These are phyloP conservation scores for Neurospora sp. DNA, from an alignment of 495 filamentous ascomycete species.

Conservation along the genomic window DNA sequence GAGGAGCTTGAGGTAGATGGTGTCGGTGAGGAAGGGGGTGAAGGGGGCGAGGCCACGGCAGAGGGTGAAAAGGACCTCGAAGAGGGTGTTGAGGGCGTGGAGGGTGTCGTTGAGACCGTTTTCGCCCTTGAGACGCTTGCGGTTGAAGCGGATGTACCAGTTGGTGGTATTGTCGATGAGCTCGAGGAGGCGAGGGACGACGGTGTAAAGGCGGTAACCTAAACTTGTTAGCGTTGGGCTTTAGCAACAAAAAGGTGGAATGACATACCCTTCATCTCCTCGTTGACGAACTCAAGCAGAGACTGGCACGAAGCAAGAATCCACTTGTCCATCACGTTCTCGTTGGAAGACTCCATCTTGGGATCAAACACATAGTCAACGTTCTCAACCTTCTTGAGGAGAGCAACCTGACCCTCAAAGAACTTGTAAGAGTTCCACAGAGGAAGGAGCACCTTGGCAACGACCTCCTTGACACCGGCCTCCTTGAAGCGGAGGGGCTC, in stretches of 20 bases:
- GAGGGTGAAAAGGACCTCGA: slow-evolving; percentile 88
- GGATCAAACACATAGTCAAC: slow-evolving; percentile 76
- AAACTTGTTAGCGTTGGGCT: slow-evolving; percentile 9
- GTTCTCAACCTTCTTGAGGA: slow-evolving; percentile 81
- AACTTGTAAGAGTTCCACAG: slow-evolving; percentile 98
- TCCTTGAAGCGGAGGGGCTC: slow-evolving; percentile 91
- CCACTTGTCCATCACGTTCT: slow-evolving; percentile 96
- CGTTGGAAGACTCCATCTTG: slow-evolving; percentile 59
- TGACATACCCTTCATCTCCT: slow-evolving; percentile 74
- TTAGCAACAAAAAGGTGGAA: not conserved
- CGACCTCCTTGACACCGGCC: slow-evolving; percentile 86
- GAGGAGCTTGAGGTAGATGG: slow-evolving; percentile 80
- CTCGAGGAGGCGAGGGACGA: slow-evolving; percentile 77
- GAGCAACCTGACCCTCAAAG: slow-evolving; percentile 88
- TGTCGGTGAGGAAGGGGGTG: slow-evolving; percentile 91
- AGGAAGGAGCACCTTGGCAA: slow-evolving; percentile 85
- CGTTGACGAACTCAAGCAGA: slow-evolving; percentile 83
- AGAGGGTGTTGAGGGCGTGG: slow-evolving; percentile 92
- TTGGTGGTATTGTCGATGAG: slow-evolving; percentile 95
- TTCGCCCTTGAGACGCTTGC: slow-evolving; percentile 90
- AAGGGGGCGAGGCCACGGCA: slow-evolving; percentile 84
- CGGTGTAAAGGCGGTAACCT: slow-evolving; percentile 84
- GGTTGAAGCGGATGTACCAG: slow-evolving; percentile 99
- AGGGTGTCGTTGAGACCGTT: slow-evolving; percentile 71
- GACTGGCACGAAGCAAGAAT: slow-evolving; percentile 90